Evolutionary conservation across 257 asterid species (phyloP).

Genomic region (Jacaranda copaia): DNA sequence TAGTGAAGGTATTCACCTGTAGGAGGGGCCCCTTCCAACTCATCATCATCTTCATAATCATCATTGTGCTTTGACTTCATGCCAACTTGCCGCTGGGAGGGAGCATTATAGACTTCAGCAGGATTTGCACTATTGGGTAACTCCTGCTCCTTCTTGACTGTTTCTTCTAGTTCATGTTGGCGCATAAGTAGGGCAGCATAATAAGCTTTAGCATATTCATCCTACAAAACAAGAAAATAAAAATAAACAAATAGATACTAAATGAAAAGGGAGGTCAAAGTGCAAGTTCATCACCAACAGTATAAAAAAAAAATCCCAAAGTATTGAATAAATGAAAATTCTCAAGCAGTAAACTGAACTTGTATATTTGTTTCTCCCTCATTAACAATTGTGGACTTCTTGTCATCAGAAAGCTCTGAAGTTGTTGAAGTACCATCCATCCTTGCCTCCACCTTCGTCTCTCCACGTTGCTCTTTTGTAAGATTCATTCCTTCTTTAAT

Average conservation of each 20-base stretch:
- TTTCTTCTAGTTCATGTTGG: slow-evolving; percentile 69
- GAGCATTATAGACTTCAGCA: slow-evolving; percentile 39
- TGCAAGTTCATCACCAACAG: background rate
- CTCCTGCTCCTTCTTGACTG: slow-evolving; percentile 54
- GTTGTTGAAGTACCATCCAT: slow-evolving; percentile 54
- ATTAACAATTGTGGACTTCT: slow-evolving; percentile 58
- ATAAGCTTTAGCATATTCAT: slow-evolving; percentile 85
- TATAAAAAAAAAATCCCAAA: background rate
- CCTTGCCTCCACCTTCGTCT: slow-evolving; percentile 59
- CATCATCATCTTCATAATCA: slow-evolving; percentile 65
- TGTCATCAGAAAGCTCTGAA: slow-evolving; percentile 67
- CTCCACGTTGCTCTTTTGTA: slow-evolving; percentile 92
- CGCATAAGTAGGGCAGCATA: slow-evolving; percentile 75
- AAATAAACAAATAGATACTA: background rate
- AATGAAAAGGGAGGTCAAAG: background rate
- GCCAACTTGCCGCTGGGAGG: slow-evolving; percentile 81
- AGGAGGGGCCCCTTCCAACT: slow-evolving; percentile 86
- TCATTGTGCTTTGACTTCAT: slow-evolving; percentile 73
- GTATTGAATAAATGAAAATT: background rate
- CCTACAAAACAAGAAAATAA: slow-evolving; percentile 51
- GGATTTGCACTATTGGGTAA: slow-evolving; percentile 34
- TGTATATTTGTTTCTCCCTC: slow-evolving; percentile 69
- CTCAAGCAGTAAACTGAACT: slow-evolving; percentile 44
- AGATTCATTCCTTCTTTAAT: slow-evolving; percentile 89
- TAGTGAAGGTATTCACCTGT: slow-evolving; percentile 54